phyloP scores from a whole-genome alignment of 495 filamentous ascomycete species.

The Geoglossum glabrum region DNA sequence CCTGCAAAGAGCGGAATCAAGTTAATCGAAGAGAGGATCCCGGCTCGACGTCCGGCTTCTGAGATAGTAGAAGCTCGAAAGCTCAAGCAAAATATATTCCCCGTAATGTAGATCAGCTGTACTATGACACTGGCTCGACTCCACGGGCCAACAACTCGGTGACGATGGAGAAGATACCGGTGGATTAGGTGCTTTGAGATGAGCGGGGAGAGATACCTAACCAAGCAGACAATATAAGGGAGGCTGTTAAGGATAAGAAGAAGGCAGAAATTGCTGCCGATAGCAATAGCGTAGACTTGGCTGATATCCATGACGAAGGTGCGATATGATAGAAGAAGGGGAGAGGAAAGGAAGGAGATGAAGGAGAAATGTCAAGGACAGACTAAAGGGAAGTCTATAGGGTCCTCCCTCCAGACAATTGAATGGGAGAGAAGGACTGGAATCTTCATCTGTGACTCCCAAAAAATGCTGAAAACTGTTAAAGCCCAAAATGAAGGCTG shows the following conservation, averaged over 20 bases:
- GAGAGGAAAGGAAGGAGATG: background rate
- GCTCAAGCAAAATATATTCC: conserved; percentile 7
- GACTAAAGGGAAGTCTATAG: no score
- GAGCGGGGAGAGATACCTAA: background rate
- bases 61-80: conserved; percentile 3
- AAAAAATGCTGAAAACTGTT: no score
- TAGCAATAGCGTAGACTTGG: background rate
- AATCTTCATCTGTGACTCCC: no score
- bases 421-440: no score
- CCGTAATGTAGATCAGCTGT: conserved; percentile 5
- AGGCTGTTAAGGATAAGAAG: background rate
- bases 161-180: background rate
- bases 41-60: conserved; percentile 8
- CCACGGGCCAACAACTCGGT: conserved; percentile 7
- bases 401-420: no score
- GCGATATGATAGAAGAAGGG: background rate
- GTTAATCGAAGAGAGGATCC: conserved; percentile 11
- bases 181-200: background rate
- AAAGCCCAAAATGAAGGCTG: no score
- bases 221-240: background rate
- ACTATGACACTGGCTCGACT: conserved; percentile 8
- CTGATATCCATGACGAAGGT: background rate
- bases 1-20: conserved; percentile 9
- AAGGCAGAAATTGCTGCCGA: background rate
- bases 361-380: no score